A percentile compares a stretch with the other conserved stretches of the same genome.
Conservation (phyloP, 1,139 yeast species). For the Pichia inconspicua region DNA sequence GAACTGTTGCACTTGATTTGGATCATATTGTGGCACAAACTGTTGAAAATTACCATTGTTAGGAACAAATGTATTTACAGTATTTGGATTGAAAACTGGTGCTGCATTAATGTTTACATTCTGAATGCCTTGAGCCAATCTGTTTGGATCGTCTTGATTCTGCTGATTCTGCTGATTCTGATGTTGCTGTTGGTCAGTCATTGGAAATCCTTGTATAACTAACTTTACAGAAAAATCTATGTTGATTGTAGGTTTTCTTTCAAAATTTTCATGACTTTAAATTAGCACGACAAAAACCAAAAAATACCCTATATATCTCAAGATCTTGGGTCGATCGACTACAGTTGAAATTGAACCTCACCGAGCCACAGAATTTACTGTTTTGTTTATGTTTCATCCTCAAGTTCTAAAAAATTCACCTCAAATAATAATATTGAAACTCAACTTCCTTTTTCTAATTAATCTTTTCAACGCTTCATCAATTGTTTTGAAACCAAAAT, state of each 20-base stretch:
- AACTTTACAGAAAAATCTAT: too few relatives aligned
- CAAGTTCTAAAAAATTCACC: too few relatives aligned
- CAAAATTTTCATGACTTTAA: not conserved
- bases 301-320: too few relatives aligned
- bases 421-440: too few relatives aligned
- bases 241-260: too few relatives aligned
- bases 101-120: conserved; percentile 30
- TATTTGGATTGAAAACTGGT: conserved; percentile 34
- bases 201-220: conserved; percentile 13
- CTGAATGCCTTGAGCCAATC: conserved; percentile 49
- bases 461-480: not conserved
- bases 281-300: not conserved
- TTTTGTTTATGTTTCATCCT: not conserved
- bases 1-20: conserved; percentile 21
- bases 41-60: conserved; percentile 24
- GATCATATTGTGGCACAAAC: conserved; percentile 23
- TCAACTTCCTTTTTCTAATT: too few relatives aligned
- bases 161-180: conserved; percentile 20
- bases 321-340: not conserved
- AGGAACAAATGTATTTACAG: conserved; percentile 40
- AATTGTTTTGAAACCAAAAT: not conserved
- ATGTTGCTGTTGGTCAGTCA: conserved; percentile 38
- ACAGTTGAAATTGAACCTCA: not conserved
- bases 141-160: conserved; percentile 38
- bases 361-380: not conserved